These are phyloP conservation scores for Oropetium thomaeum DNA, from an alignment of 176 grass and related monocot genomes.

Conservation along the genomic window DNA sequence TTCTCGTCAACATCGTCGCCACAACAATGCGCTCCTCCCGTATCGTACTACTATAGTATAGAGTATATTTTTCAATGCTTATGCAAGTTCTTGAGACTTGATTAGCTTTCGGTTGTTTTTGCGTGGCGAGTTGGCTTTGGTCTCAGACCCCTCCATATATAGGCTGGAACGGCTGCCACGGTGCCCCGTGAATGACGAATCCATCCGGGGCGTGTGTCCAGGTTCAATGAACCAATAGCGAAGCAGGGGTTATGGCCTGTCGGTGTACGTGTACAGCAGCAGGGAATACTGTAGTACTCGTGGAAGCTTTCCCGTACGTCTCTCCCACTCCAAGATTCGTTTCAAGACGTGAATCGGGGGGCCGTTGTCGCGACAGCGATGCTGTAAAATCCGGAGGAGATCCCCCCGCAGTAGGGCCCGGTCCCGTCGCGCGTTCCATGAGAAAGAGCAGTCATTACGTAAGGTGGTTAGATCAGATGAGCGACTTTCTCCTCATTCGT, in stretches of 20 bases:
- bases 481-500: too few relatives aligned
- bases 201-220: conserved; percentile 28
- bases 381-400: too few relatives aligned
- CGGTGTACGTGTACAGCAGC: not conserved
- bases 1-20: not conserved
- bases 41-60: too few relatives aligned
- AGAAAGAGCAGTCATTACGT: too few relatives aligned
- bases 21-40: not conserved
- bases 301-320: not conserved
- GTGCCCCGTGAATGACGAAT: not conserved
- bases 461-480: too few relatives aligned
- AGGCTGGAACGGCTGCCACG: not conserved
- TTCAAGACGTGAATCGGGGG: not conserved
- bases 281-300: too few relatives aligned
- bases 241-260: not conserved
- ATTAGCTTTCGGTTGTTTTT: not conserved
- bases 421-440: too few relatives aligned
- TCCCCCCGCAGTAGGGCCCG: too few relatives aligned
- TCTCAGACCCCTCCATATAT: conserved; percentile 19
- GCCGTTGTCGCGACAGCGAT: not conserved
- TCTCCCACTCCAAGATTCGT: conserved; percentile 14
- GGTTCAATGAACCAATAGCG: conserved; percentile 34
- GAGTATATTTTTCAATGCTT: not conserved
- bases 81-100: not conserved
- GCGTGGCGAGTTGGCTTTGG: not conserved